Base-by-base conservation (phyloP, 2,329 filamentous ascomycete genomes). In the Diaporthe vexans region DNA sequence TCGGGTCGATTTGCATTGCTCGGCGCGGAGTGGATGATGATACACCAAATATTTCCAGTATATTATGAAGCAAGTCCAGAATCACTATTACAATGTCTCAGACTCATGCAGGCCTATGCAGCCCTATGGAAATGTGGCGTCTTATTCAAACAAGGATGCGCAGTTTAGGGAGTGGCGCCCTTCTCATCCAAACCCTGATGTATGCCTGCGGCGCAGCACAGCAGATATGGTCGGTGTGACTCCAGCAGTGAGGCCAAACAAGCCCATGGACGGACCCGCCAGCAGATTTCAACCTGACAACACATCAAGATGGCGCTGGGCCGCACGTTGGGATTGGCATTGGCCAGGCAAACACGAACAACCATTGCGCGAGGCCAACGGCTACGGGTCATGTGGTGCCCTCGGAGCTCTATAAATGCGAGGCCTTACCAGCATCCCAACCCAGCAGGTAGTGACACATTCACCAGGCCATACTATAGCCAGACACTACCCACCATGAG, bases 11-110 rank as follows among this genome's bases (percentile, higher is more conserved):
- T 67, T 67, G 63, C 63, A 67, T 68, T 68, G 48, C 33, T 7
- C 29, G 63, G 63, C 63, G 48, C 48, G 48, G n/a, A 37, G 63
- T 37, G 48, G 46, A 54, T 68, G 63, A 54, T 21, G 1, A 68
- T 68, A 68, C 37, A 54, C 48, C 46, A 54, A 4, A 68, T 29
- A 68, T 68, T 68, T 54, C 48, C 63, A 40, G 54, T 40, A 54
- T 13, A 54, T 54, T 54, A 52, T 19, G 48, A 54, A 68, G 13
- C 29, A 54, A 68, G 63, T 52, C 37, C 33, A 52, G 4, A 26
- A 21, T 29, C 35, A 35, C 29, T 8, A 10, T 19, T 3, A 33
- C 58, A 1, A n/a, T 13, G 21, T 51, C 9, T 24, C 5, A 51
- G 21, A 24, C 48, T 6, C 13, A 6, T 24, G 10, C 61, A 52